These are phyloP conservation scores for Musa acuminata DNA, from an alignment of 176 grass and related monocot species.

Conservation along the genomic window DNA sequence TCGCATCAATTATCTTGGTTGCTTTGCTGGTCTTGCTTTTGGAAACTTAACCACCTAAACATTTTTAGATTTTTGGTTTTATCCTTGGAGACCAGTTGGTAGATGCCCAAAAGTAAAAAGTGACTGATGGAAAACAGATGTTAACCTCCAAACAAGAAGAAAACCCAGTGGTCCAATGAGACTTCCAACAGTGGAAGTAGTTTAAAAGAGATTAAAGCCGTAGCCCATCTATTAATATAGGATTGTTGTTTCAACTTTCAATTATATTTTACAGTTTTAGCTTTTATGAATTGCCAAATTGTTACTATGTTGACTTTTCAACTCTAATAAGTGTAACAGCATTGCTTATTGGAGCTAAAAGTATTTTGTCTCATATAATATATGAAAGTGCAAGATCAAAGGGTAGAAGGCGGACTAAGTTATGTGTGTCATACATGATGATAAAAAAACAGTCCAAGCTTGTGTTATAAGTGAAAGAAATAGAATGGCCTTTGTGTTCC, in stretches of 20 bases:
- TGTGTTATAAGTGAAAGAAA: background rate
- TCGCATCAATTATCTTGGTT: background rate
- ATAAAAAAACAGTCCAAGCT: background rate
- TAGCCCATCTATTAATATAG: background rate
- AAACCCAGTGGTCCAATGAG: background rate
- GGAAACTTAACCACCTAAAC: background rate
- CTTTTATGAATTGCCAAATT: background rate
- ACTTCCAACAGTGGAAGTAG: background rate
- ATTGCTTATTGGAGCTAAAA: background rate
- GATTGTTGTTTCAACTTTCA: background rate
- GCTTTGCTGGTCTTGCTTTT: background rate
- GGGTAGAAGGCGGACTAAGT: background rate
- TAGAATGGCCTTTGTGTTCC: background rate
- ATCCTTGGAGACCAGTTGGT: background rate
- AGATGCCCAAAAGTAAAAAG: background rate
- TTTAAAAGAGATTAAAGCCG: background rate
- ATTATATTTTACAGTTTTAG: background rate
- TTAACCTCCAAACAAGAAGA: background rate
- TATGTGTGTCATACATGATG: background rate
- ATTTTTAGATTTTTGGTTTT: background rate
- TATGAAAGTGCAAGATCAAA: background rate
- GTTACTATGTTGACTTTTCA: background rate
- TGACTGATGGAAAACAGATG: background rate
- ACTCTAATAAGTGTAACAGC: background rate
- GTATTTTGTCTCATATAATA: background rate